Percentiles rank a stretch among this genome's conserved stretches.
Conservation (phyloP, 1,284 basidiomycete species). For the Rhodotorula mucilaginosa region DNA sequence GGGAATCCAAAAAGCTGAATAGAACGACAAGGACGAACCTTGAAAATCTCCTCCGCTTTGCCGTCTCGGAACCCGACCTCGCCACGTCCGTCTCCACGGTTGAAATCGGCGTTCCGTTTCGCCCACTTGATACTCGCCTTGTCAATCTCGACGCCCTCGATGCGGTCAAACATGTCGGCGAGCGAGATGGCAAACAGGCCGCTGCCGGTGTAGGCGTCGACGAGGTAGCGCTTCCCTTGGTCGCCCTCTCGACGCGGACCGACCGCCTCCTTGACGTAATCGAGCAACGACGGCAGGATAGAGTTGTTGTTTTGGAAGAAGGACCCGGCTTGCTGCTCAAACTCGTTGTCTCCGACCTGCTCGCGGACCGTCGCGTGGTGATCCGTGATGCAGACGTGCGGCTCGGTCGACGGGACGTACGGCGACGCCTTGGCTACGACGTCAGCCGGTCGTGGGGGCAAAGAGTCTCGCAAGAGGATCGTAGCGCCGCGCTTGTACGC, state of each 20-base stretch:
- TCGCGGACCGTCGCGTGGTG: slow-evolving; percentile 80
- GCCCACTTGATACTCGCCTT: slow-evolving; percentile 74
- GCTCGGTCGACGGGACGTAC: slow-evolving; percentile 48
- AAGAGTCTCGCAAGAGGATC: slow-evolving; percentile 82
- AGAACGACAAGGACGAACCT: slow-evolving; percentile 46
- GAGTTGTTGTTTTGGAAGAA: slow-evolving; percentile 75
- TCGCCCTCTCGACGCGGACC: slow-evolving; percentile 20
- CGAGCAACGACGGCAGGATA: slow-evolving; percentile 76
- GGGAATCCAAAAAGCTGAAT: not conserved
- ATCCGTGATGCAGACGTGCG: slow-evolving; percentile 76
- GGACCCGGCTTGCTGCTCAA: slow-evolving; percentile 73
- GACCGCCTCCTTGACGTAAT: slow-evolving; percentile 75
- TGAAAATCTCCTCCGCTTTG: slow-evolving; percentile 58
- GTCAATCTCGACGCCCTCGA: slow-evolving; percentile 82
- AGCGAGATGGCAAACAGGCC: slow-evolving; percentile 91
- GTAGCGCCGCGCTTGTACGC: slow-evolving; percentile 88
- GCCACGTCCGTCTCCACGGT: slow-evolving; percentile 52
- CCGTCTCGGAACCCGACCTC: slow-evolving; percentile 57
- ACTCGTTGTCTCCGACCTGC: slow-evolving; percentile 73
- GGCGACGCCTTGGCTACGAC: slow-evolving; percentile 26
- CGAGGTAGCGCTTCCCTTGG: slow-evolving; percentile 67
- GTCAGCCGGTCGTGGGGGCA: slow-evolving; percentile 29
- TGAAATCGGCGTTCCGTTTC: slow-evolving; percentile 73
- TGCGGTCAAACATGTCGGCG: slow-evolving; percentile 67
- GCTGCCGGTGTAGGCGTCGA: slow-evolving; percentile 87